Base-by-base conservation (phyloP, 129 eudicot genomes). In the Gnaphalium uliginosum region DNA sequence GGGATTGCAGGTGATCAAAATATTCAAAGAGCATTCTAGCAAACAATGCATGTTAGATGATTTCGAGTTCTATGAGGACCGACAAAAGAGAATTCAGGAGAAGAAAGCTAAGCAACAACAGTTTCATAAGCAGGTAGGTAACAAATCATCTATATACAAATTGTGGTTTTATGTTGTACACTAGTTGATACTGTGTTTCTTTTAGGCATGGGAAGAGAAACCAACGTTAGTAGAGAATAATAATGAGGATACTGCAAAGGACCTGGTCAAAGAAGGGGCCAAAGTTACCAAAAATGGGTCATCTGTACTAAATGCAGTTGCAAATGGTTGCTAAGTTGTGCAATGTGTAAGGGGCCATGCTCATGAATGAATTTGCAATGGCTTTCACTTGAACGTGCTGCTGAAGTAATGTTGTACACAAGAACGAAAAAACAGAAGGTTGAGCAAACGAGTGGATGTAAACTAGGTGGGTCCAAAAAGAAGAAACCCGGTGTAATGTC, bases 11-110 rank as follows among this genome's bases (percentile, higher is more conserved):
- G 61, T 91, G 83, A 84, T 91, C 1, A 91, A 87, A 74, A 81
- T 89, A 27, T 91, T 91, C 17, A 91, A 91, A 73, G 88, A 87
- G 23, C 92, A 91, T 63, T 46, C 87, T 4, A 85, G 87, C 82
- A 91, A 85, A 74, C 91, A 87, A 69, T 81, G 97, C 61, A 83
- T 91, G 66, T 80, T 89, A 27, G 97, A 91, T 75, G 97, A 91
- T 75, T 91, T 91, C 79, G 96, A 88, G 43, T 91, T 91, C 46
- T 91, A 91, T 6, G 97, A 91, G 83, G 89, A 83, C 9, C 76
- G 97, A 4, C 90, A 91, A 81, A 86, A 68, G 82, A 89, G 85
- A 78, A 85, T 91, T 48, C 97, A 88, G 73, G 97, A 91, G 71
- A 91, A 91, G 59, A 91, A 91, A 75, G 88, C 90, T 37, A 91